Conservation (phyloP, 1,139 yeast genomes). For the Lodderomyces margitis region DNA sequence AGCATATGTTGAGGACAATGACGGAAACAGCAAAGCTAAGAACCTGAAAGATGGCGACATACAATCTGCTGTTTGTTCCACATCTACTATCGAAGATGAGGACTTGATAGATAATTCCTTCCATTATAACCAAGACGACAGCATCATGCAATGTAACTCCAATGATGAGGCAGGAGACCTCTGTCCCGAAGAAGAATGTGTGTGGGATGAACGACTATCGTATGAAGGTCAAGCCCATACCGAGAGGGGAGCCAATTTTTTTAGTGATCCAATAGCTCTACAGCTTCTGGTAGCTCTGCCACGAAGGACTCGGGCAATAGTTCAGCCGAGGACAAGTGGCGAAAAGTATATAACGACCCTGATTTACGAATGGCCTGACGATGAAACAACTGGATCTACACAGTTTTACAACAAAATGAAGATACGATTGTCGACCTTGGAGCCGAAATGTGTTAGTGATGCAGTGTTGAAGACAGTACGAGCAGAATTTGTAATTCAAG, state of each 20-base stretch:
- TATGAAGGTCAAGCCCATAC: neutral
- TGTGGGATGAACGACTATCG: conserved; percentile 3
- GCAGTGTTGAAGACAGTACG: conserved; percentile 20
- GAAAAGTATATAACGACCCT: conserved; percentile 15
- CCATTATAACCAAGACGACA: neutral
- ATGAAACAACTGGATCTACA: conserved; percentile 12
- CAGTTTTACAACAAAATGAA: conserved; percentile 13
- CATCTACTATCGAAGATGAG: neutral
- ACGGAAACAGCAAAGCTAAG: neutral
- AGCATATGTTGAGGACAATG: neutral
- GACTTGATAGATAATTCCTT: neutral
- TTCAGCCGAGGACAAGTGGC: neutral
- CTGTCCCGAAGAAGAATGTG: neutral
- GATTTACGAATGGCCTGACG: conserved; percentile 17
- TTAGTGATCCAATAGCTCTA: neutral
- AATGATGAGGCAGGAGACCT: neutral
- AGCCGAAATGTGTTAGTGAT: conserved; percentile 17
- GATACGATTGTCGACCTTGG: conserved; percentile 12
- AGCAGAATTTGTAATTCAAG: conserved; percentile 19
- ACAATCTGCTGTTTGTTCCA: neutral
- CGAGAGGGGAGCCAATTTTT: neutral
- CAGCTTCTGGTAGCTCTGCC: conserved; percentile 1
- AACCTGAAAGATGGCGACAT: neutral
- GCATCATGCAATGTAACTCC: neutral
- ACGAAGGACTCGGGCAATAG: neutral